phyloP scores from a whole-genome alignment of 2,329 filamentous ascomycete species.

The Fusarium sp. region DNA sequence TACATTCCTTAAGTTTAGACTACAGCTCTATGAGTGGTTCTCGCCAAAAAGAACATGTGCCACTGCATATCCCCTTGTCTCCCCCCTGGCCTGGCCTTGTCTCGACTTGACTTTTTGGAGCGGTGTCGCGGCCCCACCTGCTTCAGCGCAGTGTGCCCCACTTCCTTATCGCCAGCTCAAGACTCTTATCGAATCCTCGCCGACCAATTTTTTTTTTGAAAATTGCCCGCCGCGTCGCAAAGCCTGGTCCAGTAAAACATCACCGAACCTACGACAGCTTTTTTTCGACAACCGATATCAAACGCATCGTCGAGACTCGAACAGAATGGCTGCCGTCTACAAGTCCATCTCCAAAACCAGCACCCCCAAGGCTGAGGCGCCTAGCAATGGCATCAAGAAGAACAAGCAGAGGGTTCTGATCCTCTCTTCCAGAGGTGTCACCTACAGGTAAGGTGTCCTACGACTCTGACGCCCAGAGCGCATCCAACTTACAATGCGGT shows the following conservation, averaged over 20 bases:
- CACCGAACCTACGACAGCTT: constrained; percentile 35
- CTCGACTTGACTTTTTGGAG: constrained; percentile 32
- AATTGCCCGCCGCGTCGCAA: constrained; percentile 42
- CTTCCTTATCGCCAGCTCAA: constrained; percentile 46
- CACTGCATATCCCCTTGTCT: constrained; percentile 1
- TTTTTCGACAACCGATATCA: constrained; percentile 11
- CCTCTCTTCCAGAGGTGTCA: constrained; percentile 91
- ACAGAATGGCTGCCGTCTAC: constrained; percentile 76
- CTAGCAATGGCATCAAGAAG: constrained; percentile 66
- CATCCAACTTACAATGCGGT: constrained; percentile 34
- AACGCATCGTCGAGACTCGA: constrained; percentile 21
- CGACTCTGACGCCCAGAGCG: constrained; percentile 10
- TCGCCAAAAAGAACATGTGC: constrained; percentile 13
- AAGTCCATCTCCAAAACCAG: constrained; percentile 77
- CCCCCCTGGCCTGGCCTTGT: constrained; percentile 8
- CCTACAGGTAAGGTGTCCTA: constrained; percentile 73
- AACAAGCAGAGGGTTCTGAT: constrained; percentile 87
- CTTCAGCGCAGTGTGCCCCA: constrained; percentile 6
- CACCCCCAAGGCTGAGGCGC: constrained; percentile 63
- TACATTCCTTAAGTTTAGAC: constrained; percentile 8
- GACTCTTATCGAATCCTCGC: constrained; percentile 51
- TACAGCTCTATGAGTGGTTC: constrained; percentile 12
- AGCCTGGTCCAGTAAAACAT: constrained; percentile 30
- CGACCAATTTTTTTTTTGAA: constrained; percentile 51
- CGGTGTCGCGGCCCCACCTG: constrained; percentile 44